These are phyloP conservation scores for Tylopilus cervinicoccineus DNA, from an alignment of 768 basidiomycete genomes.

Conservation along the genomic window DNA sequence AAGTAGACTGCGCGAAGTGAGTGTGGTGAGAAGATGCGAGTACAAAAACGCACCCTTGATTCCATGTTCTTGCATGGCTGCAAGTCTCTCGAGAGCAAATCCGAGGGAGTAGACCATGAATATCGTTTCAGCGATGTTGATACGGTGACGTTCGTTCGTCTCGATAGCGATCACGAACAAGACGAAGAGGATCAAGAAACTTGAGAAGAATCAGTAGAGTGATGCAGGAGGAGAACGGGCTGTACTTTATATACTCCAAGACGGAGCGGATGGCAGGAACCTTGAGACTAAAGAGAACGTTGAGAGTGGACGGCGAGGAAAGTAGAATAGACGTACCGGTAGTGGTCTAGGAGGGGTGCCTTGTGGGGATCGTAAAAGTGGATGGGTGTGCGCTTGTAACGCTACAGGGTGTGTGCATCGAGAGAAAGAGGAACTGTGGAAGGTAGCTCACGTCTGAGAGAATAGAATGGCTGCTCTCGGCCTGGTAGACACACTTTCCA, in stretches of 20 bases:
- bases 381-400: slow-evolving; percentile 88
- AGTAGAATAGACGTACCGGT: slow-evolving; percentile 52
- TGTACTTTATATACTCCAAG: slow-evolving; percentile 83
- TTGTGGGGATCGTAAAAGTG: slow-evolving; percentile 94
- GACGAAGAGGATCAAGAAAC: slow-evolving; percentile 77
- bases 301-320: background rate
- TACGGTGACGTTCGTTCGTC: slow-evolving; percentile 50
- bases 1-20: slow-evolving; percentile 57
- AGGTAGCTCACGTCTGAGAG: slow-evolving; percentile 72
- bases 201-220: slow-evolving; percentile 8
- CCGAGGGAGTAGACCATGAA: slow-evolving; percentile 83
- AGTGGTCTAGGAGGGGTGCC: slow-evolving; percentile 93
- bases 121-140: slow-evolving; percentile 63
- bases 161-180: slow-evolving; percentile 81
- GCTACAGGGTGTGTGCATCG: slow-evolving; percentile 42
- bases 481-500: slow-evolving; percentile 89
- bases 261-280: slow-evolving; percentile 90
- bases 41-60: slow-evolving; percentile 57
- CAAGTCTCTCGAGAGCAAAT: slow-evolving; percentile 88
- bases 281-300: slow-evolving; percentile 57
- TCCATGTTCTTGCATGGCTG: slow-evolving; percentile 94
- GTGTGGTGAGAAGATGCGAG: background rate
- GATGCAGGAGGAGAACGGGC: background rate
- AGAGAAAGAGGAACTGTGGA: background rate
- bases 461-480: slow-evolving; percentile 82